Conservation (phyloP, 306 rosid genomes). For the Casuarina cunninghamiana region DNA sequence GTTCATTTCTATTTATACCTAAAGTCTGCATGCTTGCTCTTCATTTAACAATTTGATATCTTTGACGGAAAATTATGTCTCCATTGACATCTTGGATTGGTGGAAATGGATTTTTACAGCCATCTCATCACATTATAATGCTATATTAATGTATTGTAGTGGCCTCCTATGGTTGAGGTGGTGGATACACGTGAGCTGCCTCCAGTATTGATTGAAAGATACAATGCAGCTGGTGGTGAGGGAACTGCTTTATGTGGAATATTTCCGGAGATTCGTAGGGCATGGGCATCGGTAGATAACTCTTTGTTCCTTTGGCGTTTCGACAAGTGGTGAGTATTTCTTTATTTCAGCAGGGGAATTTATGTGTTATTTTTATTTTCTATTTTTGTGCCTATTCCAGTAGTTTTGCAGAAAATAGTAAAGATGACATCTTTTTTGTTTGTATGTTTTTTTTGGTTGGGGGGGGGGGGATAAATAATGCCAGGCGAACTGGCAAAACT, state of each 20-base stretch:
- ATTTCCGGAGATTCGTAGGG: slow-evolving; percentile 90
- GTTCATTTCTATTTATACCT: not conserved
- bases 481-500: not conserved
- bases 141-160: slow-evolving; percentile 53
- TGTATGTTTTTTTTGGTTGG: too few species aligned
- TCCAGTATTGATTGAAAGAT: slow-evolving; percentile 85
- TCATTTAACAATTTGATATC: not conserved
- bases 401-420: not conserved
- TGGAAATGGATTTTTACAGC: not conserved
- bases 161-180: slow-evolving; percentile 94
- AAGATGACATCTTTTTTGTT: not conserved
- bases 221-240: slow-evolving; percentile 94
- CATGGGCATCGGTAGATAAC: slow-evolving; percentile 96
- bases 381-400: not conserved
- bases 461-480: not conserved
- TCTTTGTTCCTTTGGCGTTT: slow-evolving; percentile 97
- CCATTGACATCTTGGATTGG: not conserved
- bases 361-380: not conserved
- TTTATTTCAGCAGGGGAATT: not conserved
- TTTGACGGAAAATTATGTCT: not conserved
- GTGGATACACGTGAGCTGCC: slow-evolving; percentile 88
- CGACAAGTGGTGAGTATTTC: slow-evolving; percentile 79
- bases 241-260: slow-evolving; percentile 97
- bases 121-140: slow-evolving; percentile 9
- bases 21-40: not conserved